Conservation (phyloP, 2,329 filamentous ascomycete genomes). For the Xylariaceae sp. region DNA sequence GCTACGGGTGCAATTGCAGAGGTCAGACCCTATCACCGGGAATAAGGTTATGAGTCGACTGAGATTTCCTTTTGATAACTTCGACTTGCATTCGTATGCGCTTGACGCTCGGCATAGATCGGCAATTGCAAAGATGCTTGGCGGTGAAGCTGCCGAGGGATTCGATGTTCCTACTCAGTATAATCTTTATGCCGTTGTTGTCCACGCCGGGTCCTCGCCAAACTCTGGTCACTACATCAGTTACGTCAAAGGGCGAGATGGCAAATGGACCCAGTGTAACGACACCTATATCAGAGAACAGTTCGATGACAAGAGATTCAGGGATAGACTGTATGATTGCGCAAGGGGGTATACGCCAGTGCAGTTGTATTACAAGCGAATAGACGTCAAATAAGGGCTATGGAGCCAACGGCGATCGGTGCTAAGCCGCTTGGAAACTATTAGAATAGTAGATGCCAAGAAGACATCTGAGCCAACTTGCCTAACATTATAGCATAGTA, state of each 20-base stretch:
- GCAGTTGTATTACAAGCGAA: conserved; percentile 23
- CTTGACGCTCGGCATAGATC: conserved; percentile 10
- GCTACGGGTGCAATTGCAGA: conserved; percentile 69
- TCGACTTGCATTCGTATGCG: conserved; percentile 58
- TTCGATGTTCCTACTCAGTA: conserved; percentile 63
- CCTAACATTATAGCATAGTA: background rate
- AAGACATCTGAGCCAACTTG: too few species aligned
- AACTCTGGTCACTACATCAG: conserved; percentile 82
- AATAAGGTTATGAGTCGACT: conserved; percentile 75
- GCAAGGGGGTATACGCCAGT: conserved; percentile 7
- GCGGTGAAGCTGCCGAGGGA: conserved; percentile 54
- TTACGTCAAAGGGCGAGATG: conserved; percentile 64
- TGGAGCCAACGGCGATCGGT: background rate
- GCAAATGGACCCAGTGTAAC: conserved; percentile 57
- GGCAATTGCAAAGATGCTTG: conserved; percentile 24
- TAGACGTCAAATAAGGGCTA: background rate
- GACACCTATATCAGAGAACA: conserved; percentile 41
- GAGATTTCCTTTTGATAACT: conserved; percentile 75
- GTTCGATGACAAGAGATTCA: too few species aligned
- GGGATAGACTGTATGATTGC: background rate
- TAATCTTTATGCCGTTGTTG: conserved; percentile 83
- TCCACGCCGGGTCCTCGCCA: conserved; percentile 72
- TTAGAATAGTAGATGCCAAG: background rate
- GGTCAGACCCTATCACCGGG: conserved; percentile 38
- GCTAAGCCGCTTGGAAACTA: background rate